These are phyloP conservation scores for Globisporangium lucens DNA, from an alignment of 352 stramenopile species.

Conservation along the genomic window DNA sequence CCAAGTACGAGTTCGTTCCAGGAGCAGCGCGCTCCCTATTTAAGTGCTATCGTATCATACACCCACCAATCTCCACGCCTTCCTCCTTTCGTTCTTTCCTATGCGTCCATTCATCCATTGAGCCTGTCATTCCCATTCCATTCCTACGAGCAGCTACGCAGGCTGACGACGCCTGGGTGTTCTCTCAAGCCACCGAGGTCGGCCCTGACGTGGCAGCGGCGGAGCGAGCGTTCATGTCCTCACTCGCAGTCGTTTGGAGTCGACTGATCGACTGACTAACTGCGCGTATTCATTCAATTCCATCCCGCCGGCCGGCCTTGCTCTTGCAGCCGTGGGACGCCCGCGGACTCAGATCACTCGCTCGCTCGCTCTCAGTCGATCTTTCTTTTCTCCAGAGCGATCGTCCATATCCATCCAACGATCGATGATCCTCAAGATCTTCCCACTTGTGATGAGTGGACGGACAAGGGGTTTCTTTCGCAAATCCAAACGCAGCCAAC, in stretches of 20 bases:
- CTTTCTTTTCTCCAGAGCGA: neutral
- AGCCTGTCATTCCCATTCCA: too few species aligned
- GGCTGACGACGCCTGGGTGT: neutral
- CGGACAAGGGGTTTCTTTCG: neutral
- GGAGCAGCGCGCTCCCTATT: slow-evolving; percentile 14
- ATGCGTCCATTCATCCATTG: too few species aligned
- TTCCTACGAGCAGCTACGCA: too few species aligned
- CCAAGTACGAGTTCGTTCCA: slow-evolving; percentile 7
- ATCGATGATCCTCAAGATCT: neutral
- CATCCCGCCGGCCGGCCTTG: neutral
- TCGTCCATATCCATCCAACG: neutral
- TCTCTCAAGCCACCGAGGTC: neutral
- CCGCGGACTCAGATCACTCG: neutral
- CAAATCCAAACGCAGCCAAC: neutral
- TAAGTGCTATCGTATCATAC: slow-evolving; percentile 19
- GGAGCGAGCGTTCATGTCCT: neutral
- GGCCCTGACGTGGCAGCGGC: neutral
- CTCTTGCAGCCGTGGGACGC: slow-evolving; percentile 3
- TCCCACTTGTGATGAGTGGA: neutral
- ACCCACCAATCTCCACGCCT: neutral
- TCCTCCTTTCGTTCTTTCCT: neutral
- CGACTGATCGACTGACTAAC: neutral
- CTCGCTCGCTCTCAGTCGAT: neutral
- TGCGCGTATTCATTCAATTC: too few species aligned
- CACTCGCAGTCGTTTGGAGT: neutral